Evolutionary conservation across 371 early-diverging fungal genomes (phyloP), one percentile per base, ranked within the genome.

Genomic region (Haplosporangium sp.): DNA sequence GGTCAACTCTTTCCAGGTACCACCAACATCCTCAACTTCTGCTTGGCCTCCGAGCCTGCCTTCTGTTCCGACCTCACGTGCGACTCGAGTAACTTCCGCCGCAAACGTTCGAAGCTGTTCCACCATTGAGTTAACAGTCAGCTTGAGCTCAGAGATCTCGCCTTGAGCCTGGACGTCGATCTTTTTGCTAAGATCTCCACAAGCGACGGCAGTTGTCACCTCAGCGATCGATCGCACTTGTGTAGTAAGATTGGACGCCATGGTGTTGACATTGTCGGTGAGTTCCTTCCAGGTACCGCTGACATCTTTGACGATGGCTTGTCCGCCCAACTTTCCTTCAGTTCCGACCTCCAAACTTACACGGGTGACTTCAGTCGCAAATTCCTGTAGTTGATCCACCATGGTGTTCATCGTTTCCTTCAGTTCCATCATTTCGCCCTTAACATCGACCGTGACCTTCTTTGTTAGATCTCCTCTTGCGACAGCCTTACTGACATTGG

Each of bases 341-440:
- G 83, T 84, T 29, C 85, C 85, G 55, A 86, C 84, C 67, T 86
- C 86, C 2, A 72, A 43, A 16, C 81, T 70, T 1, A 86, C 84
- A 62, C 85, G 81, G 0, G 84, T 82, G n/a, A 86, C 84, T 61
- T 86, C 86, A 0, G 82, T 73, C 4, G 85, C 82, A 68, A 87
- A 87, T 0, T 73, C 80, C 11, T 82, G 73, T 0, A 88, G 64
- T 41, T 88, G 87, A 46, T 88, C 86, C 18, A 90, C 89, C 91
- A 91, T 89, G 54, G 83, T 70, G 68, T 90, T 90, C 38, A 87
- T 83, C 69, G 86, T 89, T 21, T 83, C 80, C 57, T 87, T 87
- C 0, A 87, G 72, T n/a, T 86, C 86, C 5, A 79, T 46, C n/a
- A 88, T 86, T 55, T 91, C 75, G 50, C 83, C 83, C 74, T 82